These are phyloP conservation scores for Cladosporium velox DNA, from an alignment of 2,329 filamentous ascomycete species.

Conservation along the genomic window DNA sequence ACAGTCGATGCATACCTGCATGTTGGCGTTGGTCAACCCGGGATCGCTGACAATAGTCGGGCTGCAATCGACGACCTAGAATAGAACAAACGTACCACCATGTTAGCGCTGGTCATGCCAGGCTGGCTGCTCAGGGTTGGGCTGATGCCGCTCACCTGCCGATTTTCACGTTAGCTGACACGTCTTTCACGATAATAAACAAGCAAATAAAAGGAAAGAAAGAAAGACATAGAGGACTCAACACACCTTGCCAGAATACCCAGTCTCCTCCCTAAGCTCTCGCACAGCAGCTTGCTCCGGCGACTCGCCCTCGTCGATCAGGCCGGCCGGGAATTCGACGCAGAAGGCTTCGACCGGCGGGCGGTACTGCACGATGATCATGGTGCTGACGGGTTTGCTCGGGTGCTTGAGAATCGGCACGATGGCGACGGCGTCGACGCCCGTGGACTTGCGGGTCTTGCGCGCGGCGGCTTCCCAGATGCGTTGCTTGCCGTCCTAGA, in stretches of 20 bases:
- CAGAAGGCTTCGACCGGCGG: slow-evolving; percentile 60
- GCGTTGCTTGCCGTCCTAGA: slow-evolving; percentile 47
- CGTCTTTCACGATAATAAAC: neutral
- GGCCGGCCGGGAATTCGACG: slow-evolving; percentile 62
- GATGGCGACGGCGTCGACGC: slow-evolving; percentile 63
- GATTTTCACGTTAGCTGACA: neutral
- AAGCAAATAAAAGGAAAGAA: neutral
- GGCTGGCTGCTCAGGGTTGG: slow-evolving; percentile 64
- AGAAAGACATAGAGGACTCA: too few relatives aligned
- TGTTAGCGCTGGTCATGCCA: slow-evolving; percentile 43
- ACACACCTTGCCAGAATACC: slow-evolving; percentile 56
- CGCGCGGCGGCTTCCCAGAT: slow-evolving; percentile 54
- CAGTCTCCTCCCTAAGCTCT: slow-evolving; percentile 64
- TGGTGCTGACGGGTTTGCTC: slow-evolving; percentile 49
- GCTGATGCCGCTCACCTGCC: slow-evolving; percentile 48
- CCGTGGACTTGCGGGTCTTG: slow-evolving; percentile 56
- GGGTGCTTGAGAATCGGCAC: slow-evolving; percentile 56
- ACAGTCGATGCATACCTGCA: slow-evolving; percentile 45
- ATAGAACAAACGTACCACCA: slow-evolving; percentile 25
- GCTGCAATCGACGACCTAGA: slow-evolving; percentile 50
- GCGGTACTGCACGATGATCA: slow-evolving; percentile 62
- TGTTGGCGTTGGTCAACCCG: slow-evolving; percentile 61
- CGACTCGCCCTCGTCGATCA: slow-evolving; percentile 60
- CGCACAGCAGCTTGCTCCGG: slow-evolving; percentile 58
- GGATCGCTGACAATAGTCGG: slow-evolving; percentile 69